A percentile compares a stretch with the other conserved stretches of the same genome.
Evolutionary conservation across 108 stramenopile genomes (phyloP).

Genomic region (Craspedostauros australis): DNA sequence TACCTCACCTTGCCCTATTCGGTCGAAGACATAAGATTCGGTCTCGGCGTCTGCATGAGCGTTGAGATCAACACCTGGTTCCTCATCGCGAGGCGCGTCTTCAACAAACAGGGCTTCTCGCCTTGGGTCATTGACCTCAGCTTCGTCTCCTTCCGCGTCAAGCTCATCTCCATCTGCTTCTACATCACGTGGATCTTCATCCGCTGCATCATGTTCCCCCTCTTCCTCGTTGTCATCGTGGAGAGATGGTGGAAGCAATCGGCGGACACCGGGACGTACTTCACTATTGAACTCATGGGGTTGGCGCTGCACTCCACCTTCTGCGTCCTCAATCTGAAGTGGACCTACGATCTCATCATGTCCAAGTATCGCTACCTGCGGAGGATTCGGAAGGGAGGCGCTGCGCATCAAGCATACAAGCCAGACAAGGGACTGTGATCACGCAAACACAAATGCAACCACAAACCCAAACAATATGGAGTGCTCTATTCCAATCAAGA

Average conservation of each 20-base stretch:
- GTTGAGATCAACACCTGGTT: conserved; percentile 90
- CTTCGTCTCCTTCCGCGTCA: conserved; percentile 69
- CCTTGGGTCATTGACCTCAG: conserved; percentile 78
- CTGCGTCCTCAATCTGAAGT: conserved; percentile 73
- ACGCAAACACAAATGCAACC: not conserved
- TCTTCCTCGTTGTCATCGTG: conserved; percentile 28
- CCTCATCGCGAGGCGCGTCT: conserved; percentile 82
- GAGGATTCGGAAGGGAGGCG: too few relatives aligned
- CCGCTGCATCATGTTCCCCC: conserved; percentile 60
- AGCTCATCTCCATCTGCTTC: conserved; percentile 71
- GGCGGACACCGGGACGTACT: conserved; percentile 23
- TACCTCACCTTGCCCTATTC: conserved; percentile 68
- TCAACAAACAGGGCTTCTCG: conserved; percentile 80
- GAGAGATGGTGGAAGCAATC: conserved; percentile 26
- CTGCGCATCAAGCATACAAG: too few relatives aligned
- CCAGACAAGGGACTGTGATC: not conserved
- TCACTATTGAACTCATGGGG: conserved; percentile 37
- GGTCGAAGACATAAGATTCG: conserved; percentile 49
- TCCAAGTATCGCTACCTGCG: conserved; percentile 58
- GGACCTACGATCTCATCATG: conserved; percentile 77
- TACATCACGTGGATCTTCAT: conserved; percentile 72
- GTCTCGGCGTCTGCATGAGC: conserved; percentile 82
- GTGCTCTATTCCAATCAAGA: not conserved
- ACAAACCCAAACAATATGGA: not conserved
- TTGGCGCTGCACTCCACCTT: conserved; percentile 58